phyloP scores from a whole-genome alignment of 2,329 filamentous ascomycete genomes.

The Paecilomyces formosus region DNA sequence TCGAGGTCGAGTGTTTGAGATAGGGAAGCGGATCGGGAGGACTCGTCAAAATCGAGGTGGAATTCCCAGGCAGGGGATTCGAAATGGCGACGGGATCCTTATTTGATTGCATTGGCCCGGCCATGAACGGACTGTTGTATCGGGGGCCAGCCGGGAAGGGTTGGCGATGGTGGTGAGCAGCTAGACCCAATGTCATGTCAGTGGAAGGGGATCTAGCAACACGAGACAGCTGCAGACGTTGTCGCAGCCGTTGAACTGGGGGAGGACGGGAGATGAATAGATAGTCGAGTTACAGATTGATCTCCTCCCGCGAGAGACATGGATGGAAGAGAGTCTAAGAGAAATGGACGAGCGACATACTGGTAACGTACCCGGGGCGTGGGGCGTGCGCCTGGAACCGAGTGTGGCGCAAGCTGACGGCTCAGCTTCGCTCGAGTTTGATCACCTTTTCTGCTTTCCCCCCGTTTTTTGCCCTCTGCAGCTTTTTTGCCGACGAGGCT shows the following conservation, averaged over 20 bases:
- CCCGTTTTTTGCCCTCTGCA: slow-evolving; percentile 1
- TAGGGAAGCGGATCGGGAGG: slow-evolving; percentile 24
- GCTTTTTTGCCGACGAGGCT: slow-evolving; percentile 3
- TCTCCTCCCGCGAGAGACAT: neutral
- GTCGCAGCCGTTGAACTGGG: slow-evolving; percentile 1
- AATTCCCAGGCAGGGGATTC: slow-evolving; percentile 23
- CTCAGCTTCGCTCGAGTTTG: slow-evolving; percentile 24
- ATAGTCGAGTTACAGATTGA: neutral
- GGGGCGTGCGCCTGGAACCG: slow-evolving; percentile 30
- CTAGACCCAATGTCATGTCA: slow-evolving; percentile 32
- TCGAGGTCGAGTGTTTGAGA: slow-evolving; percentile 24
- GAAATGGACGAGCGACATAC: slow-evolving; percentile 11
- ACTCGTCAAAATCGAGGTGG: slow-evolving; percentile 21
- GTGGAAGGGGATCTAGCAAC: slow-evolving; percentile 6
- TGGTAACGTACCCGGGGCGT: slow-evolving; percentile 18
- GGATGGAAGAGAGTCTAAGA: slow-evolving; percentile 3
- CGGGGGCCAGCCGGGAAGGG: slow-evolving; percentile 22
- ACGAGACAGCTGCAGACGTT: neutral
- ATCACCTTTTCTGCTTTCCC: slow-evolving; percentile 8
- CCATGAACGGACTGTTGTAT: slow-evolving; percentile 31
- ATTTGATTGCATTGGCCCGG: slow-evolving; percentile 35
- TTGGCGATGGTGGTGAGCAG: slow-evolving; percentile 22
- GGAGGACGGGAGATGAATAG: slow-evolving; percentile 1
- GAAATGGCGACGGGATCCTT: slow-evolving; percentile 33
- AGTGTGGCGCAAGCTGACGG: slow-evolving; percentile 41